Conservation (phyloP, 192 early-diverging fungal genomes). For the Diversispora epigaea region DNA sequence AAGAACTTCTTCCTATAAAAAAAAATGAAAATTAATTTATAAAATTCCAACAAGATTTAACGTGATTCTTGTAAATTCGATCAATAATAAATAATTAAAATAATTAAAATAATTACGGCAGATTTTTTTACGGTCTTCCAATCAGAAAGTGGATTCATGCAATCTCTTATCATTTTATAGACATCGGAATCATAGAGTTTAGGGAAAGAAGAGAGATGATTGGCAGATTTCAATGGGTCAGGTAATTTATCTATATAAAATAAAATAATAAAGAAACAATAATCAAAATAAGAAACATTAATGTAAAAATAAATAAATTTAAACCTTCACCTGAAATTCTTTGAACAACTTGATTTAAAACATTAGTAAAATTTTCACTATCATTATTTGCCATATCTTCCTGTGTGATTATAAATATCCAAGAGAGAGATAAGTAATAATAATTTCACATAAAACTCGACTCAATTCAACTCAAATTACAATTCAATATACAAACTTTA, state of each 20-base stretch:
- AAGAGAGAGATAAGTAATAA: background rate
- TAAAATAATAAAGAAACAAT: background rate
- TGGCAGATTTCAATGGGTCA: conserved; percentile 62
- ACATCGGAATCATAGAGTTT: conserved; percentile 63
- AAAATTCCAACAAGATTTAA: background rate
- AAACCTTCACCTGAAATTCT: conserved; percentile 47
- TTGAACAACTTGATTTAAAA: conserved; percentile 53
- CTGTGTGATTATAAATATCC: background rate
- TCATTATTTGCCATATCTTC: conserved; percentile 45
- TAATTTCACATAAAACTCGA: no score
- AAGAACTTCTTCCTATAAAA: conserved; percentile 54
- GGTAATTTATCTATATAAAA: conserved; percentile 53
- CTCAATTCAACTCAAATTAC: background rate
- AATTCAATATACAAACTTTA: conserved; percentile 41
- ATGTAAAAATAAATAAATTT: background rate
- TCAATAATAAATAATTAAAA: no score
- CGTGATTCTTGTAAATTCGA: background rate
- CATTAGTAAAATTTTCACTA: conserved; percentile 45
- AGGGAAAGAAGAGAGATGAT: conserved; percentile 69
- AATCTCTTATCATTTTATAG: conserved; percentile 65
- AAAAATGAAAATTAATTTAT: conserved; percentile 6
- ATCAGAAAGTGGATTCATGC: conserved; percentile 69
- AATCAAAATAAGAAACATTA: background rate
- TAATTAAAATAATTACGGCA: conserved; percentile 41
- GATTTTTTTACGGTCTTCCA: conserved; percentile 71